Base-by-base conservation (phyloP, 306 rosid genomes). In the Echinosophora koreensis region DNA sequence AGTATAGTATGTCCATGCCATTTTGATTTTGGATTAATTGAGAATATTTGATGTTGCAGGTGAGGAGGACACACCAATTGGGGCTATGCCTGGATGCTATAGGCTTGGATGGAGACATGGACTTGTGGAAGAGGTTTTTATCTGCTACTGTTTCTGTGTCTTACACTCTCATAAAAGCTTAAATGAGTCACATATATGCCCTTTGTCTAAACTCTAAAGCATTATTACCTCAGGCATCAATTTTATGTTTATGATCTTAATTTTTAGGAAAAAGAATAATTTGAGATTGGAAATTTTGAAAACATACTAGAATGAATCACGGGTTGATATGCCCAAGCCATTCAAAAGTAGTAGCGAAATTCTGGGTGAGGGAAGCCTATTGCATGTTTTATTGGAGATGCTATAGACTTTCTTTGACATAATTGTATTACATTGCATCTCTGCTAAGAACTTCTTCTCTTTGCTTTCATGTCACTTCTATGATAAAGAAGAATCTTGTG, bases 51-150 rank as follows among this genome's bases (percentile, higher is more conserved):
- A 56, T 78, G 41, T 79, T 84, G 82, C 94, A 92, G 98, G 99
- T 37, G 96, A 87, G 81, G 96, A 92, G 79, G 97, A 90, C 69
- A 82, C 94, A 0, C 97, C 99, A 0, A 92, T 95, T 79, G 99
- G 97, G 38, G 99, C 99, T 44, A 95, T 95, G 97, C 99, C 97
- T 5, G 99, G 99, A 78, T 95, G 97, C 69, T 95, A 88, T 77
- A 82, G 97, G 89, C 97, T 92, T 82, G 97, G 97, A 9, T 95
- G 99, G 99, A 92, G 99, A 79, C 96, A 88, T 79, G 97, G 99
- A 75, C 99, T 92, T 75, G 80, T 92, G 55, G 88, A 95, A 83
- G 94, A 95, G 97, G 98, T 94, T 86, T 32, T 69, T 83, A 66
- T 50, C 67, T 75, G 42, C 65, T 49, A 13, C 63, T 54, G 57